These are phyloP conservation scores for Linnemannia schmuckeri DNA, from an alignment of 192 early-diverging fungal species.

Conservation along the genomic window DNA sequence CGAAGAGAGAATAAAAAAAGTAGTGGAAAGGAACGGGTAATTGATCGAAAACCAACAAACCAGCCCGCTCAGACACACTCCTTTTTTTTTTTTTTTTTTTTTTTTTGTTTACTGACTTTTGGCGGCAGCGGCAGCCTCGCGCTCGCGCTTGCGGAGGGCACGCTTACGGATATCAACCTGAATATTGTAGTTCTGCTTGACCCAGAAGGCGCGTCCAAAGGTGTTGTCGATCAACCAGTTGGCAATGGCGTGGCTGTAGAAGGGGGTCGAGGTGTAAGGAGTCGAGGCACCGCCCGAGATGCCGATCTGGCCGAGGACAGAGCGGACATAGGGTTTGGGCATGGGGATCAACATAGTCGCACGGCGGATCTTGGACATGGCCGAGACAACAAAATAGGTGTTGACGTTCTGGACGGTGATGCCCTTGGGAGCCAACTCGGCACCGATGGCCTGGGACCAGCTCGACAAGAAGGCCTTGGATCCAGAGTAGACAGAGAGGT, in stretches of 20 bases:
- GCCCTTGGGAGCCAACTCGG: constrained; percentile 77
- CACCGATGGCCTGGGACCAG: constrained; percentile 91
- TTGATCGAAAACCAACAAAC: not conserved
- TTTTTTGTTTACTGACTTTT: constrained; percentile 45
- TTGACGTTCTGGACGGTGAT: constrained; percentile 93
- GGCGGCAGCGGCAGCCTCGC: constrained; percentile 65
- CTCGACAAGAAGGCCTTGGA: constrained; percentile 92
- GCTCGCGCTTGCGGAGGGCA: constrained; percentile 77
- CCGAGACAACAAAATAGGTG: constrained; percentile 95
- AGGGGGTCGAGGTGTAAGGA: constrained; percentile 76
- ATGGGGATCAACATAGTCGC: constrained; percentile 85
- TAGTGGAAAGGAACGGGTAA: not conserved
- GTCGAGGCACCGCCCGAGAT: constrained; percentile 72
- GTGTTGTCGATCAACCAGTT: constrained; percentile 79
- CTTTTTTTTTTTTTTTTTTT: not conserved
- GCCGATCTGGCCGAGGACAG: constrained; percentile 79
- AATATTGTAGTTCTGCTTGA: constrained; percentile 70
- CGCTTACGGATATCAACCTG: constrained; percentile 79
- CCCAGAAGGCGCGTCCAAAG: constrained; percentile 68
- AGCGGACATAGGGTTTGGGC: constrained; percentile 82
- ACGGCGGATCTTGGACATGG: constrained; percentile 93
- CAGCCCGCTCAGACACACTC: not conserved
- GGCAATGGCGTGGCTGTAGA: constrained; percentile 74
- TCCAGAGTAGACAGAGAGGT: constrained; percentile 91
- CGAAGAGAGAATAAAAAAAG: not conserved